Base-by-base conservation (phyloP, 2,329 filamentous ascomycete genomes). In the Ciborinia camelliae region DNA sequence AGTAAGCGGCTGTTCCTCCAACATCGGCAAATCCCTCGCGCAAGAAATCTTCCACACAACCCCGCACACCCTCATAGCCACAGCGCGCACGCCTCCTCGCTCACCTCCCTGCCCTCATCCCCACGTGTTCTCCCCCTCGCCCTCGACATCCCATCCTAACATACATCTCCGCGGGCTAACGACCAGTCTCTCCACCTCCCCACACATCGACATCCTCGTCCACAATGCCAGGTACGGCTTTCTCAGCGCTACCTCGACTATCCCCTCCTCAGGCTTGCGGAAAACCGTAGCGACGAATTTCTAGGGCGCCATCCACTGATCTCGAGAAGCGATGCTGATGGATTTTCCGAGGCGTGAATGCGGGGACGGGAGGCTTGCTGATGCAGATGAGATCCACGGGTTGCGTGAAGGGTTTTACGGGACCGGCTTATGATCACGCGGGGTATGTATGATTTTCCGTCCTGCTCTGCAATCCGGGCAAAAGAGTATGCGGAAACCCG, bases 181-280 rank as follows among this genome's bases (percentile, higher is more conserved):
- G 2, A 74, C 75, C 12, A 77, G 79, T 26, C 72, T 84, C 15
- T 68, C 75, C 23, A 76, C 77, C 39, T 81, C 82, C 62, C 82
- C 82, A 12, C 79, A 78, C 59, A 78, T 85, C 18, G 80, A 84
- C 67, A 81, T 82, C 5, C 81, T 82, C 23, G 82, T 81, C 9
- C 85, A 86, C 58, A 77, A 84, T 12, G 84, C 84, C 0, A 14
- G 72, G 70, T 1, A 77, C 50, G 79, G 81, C 18, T 74, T 84
- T 1, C 70, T 74, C 8, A 81, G 81, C n/a, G 79, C 82, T 1
- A 79, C 85, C 41, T 85, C 87, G 64, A 65, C 64, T 9, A 70
- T 73, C 9, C 67, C 68, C 8, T 70, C 75, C 62, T n/a, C n/a
- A n/a, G n/a, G 67, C 73, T 4, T 74, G 75, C 14, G n/a, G n/a